Evolutionary conservation across 306 rosid species (phyloP).

Genomic region (Rosa rugosa): DNA sequence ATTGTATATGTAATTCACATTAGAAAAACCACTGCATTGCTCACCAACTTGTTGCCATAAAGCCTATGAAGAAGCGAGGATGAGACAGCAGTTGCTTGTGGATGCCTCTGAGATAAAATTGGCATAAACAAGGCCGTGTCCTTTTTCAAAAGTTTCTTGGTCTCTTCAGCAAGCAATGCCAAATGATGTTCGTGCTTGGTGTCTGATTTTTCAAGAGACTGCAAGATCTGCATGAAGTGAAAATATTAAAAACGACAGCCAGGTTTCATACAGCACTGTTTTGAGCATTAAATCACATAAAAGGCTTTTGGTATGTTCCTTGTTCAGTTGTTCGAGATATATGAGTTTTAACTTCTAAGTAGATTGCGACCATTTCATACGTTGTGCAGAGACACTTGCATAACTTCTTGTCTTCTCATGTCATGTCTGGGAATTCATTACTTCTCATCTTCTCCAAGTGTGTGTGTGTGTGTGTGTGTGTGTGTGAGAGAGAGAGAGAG

Average conservation of each 20-base stretch:
- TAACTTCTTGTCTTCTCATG: background rate
- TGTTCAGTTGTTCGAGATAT: background rate
- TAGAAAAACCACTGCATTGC: slow-evolving; percentile 27
- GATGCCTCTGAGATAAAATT: slow-evolving; percentile 84
- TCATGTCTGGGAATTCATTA: background rate
- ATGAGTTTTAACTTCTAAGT: background rate
- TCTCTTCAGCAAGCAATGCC: slow-evolving; percentile 94
- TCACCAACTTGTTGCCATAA: slow-evolving; percentile 86
- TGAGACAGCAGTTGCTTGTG: slow-evolving; percentile 77
- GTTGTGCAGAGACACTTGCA: background rate
- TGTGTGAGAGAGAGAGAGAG: background rate
- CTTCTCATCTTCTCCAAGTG: background rate
- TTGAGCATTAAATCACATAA: background rate
- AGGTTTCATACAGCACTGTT: background rate
- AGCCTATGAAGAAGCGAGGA: slow-evolving; percentile 90
- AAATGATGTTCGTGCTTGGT: slow-evolving; percentile 72
- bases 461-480: background rate
- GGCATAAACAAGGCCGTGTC: slow-evolving; percentile 80
- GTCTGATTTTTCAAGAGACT: slow-evolving; percentile 69
- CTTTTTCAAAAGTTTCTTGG: slow-evolving; percentile 72
- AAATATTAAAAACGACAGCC: background rate
- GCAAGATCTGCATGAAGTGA: slow-evolving; percentile 53
- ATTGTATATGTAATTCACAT: slow-evolving; percentile 7
- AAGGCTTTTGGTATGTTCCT: background rate
- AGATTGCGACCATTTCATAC: background rate